Evolutionary conservation across 1,284 basidiomycete genomes (phyloP).

Genomic region (Boletus semigastroideus): DNA sequence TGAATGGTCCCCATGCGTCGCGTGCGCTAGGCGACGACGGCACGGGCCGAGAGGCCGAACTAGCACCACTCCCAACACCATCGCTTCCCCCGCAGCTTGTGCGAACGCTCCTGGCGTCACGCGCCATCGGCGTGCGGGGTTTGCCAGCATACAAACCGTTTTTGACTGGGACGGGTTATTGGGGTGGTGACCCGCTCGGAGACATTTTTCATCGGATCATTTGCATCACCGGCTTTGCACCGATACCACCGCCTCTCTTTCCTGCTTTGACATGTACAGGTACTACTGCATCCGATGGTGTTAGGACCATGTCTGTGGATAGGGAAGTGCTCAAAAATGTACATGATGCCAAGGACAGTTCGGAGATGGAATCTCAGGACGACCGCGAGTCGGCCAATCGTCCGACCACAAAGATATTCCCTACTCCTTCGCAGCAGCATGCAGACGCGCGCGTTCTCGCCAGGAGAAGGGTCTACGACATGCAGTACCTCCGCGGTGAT

Average conservation of each 20-base stretch:
- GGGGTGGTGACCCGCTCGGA: slow-evolving; percentile 25
- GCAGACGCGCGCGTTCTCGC: slow-evolving; percentile 41
- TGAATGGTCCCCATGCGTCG: slow-evolving; percentile 22
- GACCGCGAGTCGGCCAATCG: background rate
- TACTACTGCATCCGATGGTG: background rate
- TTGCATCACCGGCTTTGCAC: slow-evolving; percentile 38
- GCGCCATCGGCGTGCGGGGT: slow-evolving; percentile 15
- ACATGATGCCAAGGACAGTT: background rate
- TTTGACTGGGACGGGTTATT: slow-evolving; percentile 18
- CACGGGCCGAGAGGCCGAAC: background rate
- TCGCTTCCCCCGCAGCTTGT: slow-evolving; percentile 32
- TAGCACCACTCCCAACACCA: slow-evolving; percentile 13
- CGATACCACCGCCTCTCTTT: slow-evolving; percentile 18
- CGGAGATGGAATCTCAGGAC: background rate
- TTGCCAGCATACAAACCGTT: slow-evolving; percentile 24
- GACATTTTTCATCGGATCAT: slow-evolving; percentile 39
- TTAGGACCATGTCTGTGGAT: background rate
- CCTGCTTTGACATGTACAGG: background rate
- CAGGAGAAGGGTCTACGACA: slow-evolving; percentile 45
- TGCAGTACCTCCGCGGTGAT: slow-evolving; percentile 42
- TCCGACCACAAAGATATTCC: slow-evolving; percentile 3
- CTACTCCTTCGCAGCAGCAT: slow-evolving; percentile 22
- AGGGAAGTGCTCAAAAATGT: background rate
- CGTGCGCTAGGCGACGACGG: background rate
- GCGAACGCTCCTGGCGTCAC: slow-evolving; percentile 26